Evolutionary conservation across 306 rosid genomes (phyloP), one percentile per base, ranked within the genome.

Genomic region (Medicago arabica): DNA sequence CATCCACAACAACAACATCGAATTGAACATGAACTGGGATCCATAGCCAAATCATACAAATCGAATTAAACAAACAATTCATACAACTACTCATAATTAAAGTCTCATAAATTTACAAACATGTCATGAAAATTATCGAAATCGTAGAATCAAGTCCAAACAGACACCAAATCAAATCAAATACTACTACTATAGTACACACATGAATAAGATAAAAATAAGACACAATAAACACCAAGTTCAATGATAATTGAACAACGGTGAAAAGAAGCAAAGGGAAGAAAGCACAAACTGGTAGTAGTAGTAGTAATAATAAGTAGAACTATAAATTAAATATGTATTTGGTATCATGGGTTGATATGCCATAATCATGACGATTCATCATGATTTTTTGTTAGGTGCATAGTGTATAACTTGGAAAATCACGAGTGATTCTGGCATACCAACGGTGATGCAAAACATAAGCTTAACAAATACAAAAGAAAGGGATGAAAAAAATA

Each of bases 201-300:
- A 51, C 58, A 51, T 7, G 55, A 15, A n/a, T 15, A 50, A 50
- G 21, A 16, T 15, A 50, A 28, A 16, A 21, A n/a, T 16, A 16
- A 51, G 58, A 51, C 16, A 51, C 62, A 21, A 57, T 19, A 57
- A 57, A 10, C 63, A 57, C 63, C 62, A 9, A 57, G 63, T 21
- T 57, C 63, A 57, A 57, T 12, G n/a, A 57, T 57, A 2, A 57
- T 57, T 57, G 63, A 57, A 57, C 36, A 57, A 21, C n/a, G 36
- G 36, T 57, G 63, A 18, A 57, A 57, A 50, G n/a, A n/a, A 50
- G 57, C 2, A 50, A 50, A 50, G 57, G 19, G n/a, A 50, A n/a
- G 57, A n/a, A 50, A 50, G 3, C 57, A 50, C 10, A 50, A 50
- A 50, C 19, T 6, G 38, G 38, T 34, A 6, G 7, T 6, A 34